phyloP scores from a whole-genome alignment of 192 early-diverging fungal genomes.

The Coemansia sp. region DNA sequence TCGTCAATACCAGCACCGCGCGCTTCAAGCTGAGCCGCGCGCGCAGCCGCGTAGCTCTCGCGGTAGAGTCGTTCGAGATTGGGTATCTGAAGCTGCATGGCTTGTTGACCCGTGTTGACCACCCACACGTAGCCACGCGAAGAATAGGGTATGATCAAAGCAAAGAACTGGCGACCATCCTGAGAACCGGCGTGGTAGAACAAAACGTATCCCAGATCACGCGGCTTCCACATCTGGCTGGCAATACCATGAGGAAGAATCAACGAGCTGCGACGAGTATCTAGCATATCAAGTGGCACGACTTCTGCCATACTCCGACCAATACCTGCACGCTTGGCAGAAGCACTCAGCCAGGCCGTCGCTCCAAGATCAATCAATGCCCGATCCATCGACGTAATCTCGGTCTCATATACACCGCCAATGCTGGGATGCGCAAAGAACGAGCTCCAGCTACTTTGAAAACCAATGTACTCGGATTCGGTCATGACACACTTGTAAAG shows the following conservation, averaged over 20 bases:
- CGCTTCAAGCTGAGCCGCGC: neutral
- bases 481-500: conserved; percentile 81
- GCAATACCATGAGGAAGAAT: conserved; percentile 11
- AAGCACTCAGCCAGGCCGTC: conserved; percentile 24
- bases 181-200: conserved; percentile 65
- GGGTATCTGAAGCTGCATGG: conserved; percentile 64
- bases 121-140: conserved; percentile 65
- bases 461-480: conserved; percentile 70
- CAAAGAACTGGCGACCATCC: conserved; percentile 57
- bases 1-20: conserved; percentile 10
- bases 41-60: conserved; percentile 45
- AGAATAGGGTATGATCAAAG: conserved; percentile 62
- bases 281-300: conserved; percentile 29
- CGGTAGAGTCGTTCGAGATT: conserved; percentile 66
- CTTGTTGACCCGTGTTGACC: conserved; percentile 58
- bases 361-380: conserved; percentile 80
- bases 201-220: conserved; percentile 63
- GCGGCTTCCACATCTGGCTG: conserved; percentile 16
- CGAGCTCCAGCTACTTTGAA: conserved; percentile 67
- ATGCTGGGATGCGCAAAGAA: conserved; percentile 85
- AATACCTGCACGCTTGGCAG: conserved; percentile 11
- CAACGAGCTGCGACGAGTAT: conserved; percentile 21
- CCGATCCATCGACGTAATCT: conserved; percentile 74
- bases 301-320: conserved; percentile 24
- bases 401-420: conserved; percentile 93